These are phyloP conservation scores for Neonectria neomacrospora DNA, from an alignment of 2,329 filamentous ascomycete species.

Conservation along the genomic window DNA sequence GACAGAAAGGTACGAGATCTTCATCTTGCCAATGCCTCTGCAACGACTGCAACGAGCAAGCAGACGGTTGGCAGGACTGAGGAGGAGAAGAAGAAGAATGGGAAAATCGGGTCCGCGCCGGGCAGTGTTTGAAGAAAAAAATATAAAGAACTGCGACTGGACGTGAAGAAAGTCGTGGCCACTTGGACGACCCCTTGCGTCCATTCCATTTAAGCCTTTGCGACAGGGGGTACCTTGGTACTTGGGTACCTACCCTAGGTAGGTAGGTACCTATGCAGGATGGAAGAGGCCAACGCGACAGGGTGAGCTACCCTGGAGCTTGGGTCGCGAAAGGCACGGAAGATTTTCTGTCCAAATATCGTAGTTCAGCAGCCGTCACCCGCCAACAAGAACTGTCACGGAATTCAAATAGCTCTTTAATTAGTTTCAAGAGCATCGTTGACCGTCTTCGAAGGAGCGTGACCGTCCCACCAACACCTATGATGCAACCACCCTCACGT, in stretches of 20 bases:
- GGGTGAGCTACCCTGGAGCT: slow-evolving; percentile 19
- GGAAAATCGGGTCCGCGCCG: background rate
- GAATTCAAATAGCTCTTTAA: too few species aligned
- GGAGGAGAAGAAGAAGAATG: background rate
- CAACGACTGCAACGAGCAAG: background rate
- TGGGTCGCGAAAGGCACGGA: background rate
- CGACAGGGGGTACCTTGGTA: slow-evolving; percentile 11
- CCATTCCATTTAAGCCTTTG: slow-evolving; percentile 19
- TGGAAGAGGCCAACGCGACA: slow-evolving; percentile 19
- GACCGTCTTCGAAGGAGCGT: background rate
- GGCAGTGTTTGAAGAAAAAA: slow-evolving; percentile 11
- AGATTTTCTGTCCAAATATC: background rate
- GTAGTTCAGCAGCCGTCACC: background rate
- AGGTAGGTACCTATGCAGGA: too few species aligned
- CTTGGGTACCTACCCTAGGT: background rate
- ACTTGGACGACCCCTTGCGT: slow-evolving; percentile 23
- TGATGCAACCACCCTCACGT: background rate
- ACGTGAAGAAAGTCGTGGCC: slow-evolving; percentile 23
- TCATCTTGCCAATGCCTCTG: slow-evolving; percentile 68
- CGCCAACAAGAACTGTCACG: too few species aligned
- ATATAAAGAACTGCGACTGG: slow-evolving; percentile 18
- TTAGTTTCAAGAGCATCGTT: background rate
- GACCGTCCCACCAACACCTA: background rate
- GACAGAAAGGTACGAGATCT: slow-evolving; percentile 72
- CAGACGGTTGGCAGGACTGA: background rate